phyloP scores from a whole-genome alignment of 371 early-diverging fungal genomes.

The Batrachochytrium dendrobatidis region DNA sequence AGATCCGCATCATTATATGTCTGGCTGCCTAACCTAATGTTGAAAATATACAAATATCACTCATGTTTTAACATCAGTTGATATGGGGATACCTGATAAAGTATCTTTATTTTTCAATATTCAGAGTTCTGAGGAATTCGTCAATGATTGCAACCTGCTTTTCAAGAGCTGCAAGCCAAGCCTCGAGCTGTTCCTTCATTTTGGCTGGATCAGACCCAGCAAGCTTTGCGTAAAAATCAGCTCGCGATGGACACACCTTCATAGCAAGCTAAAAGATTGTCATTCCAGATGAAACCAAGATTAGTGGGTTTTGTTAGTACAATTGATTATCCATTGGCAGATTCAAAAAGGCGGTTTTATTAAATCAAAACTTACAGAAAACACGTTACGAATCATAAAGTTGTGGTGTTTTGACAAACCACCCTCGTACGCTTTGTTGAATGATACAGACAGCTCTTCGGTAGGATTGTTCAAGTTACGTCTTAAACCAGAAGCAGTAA shows the following conservation, averaged over 20 bases:
- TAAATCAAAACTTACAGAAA: conserved; percentile 48
- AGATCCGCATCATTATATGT: too few relatives aligned
- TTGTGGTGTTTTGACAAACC: conserved; percentile 76
- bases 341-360: background rate
- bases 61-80: too few relatives aligned
- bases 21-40: too few relatives aligned
- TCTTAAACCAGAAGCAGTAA: conserved; percentile 71
- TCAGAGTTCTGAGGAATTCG: conserved; percentile 18
- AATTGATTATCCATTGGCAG: too few relatives aligned
- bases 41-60: too few relatives aligned
- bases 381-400: conserved; percentile 74
- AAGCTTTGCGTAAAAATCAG: conserved; percentile 79
- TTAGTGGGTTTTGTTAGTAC: too few relatives aligned
- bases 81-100: too few relatives aligned
- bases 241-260: conserved; percentile 87
- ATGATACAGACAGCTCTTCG: conserved; percentile 77
- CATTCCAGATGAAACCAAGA: background rate
- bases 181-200: conserved; percentile 48
- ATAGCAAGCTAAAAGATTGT: conserved; percentile 63
- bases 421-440: conserved; percentile 71
- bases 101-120: background rate
- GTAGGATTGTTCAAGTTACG: conserved; percentile 56
- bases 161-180: conserved; percentile 70
- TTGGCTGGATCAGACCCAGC: conserved; percentile 50
- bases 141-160: conserved; percentile 48